These are phyloP conservation scores for Limonium bicolor DNA, from an alignment of 148 eudicot genomes.

Conservation along the genomic window DNA sequence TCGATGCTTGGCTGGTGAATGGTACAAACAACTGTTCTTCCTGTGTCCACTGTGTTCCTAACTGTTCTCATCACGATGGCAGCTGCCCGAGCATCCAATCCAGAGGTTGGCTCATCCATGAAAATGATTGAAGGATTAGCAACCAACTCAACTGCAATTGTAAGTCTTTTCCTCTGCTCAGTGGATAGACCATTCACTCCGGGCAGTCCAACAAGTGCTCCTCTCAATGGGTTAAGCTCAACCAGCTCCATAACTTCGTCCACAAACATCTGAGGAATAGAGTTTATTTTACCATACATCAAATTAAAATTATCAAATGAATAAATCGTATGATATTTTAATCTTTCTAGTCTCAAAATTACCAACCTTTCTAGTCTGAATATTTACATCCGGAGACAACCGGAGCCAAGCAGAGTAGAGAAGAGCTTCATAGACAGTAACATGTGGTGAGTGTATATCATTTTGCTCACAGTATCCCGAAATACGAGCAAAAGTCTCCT, in stretches of 20 bases:
- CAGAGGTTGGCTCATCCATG: constrained; percentile 73
- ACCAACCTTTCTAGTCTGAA: constrained; percentile 38
- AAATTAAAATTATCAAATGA: too few species aligned
- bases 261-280: constrained; percentile 32
- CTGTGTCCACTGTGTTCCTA: constrained; percentile 36
- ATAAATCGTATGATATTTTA: too few species aligned
- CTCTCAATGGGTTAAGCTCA: constrained; percentile 20
- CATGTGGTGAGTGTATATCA: constrained; percentile 77
- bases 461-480: constrained; percentile 79
- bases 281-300: background rate
- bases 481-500: constrained; percentile 65
- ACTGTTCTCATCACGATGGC: constrained; percentile 69
- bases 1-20: constrained; percentile 59
- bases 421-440: constrained; percentile 63
- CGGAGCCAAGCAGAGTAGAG: constrained; percentile 77
- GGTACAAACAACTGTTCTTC: constrained; percentile 52
- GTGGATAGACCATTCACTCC: constrained; percentile 44
- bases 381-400: constrained; percentile 39
- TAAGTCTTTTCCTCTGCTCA: constrained; percentile 59
- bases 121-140: constrained; percentile 59
- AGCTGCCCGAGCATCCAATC: constrained; percentile 66
- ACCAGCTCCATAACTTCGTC: constrained; percentile 48
- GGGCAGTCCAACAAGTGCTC: constrained; percentile 39
- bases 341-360: background rate
- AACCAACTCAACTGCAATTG: constrained; percentile 60